Base-by-base conservation (phyloP, 2,329 filamentous ascomycete species). In the Lizonia empirigonia region DNA sequence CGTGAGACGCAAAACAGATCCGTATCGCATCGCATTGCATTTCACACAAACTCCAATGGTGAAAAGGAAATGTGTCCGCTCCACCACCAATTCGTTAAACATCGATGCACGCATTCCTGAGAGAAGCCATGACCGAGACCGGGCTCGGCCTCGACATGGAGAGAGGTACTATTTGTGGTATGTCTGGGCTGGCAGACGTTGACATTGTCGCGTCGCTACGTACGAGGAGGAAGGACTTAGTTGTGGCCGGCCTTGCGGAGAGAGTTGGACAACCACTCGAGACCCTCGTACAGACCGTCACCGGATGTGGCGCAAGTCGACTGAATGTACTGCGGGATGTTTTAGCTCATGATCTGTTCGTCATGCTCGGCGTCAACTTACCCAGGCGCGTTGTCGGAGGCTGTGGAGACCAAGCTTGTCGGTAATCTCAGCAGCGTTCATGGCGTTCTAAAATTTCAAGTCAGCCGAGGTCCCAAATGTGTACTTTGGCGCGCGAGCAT, bases 371-470 rank as follows among this genome's bases (percentile, higher is more conserved):
- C 16, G 36, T 42, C 35, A 60, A 81, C 91, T 77, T 92, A 99
- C 94, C 94, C 94, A 99, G 73, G 91, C 89, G 78, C 94, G 92
- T 83, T 96, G 91, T 85, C 91, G 91, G 85, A 99, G 84, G 82
- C 90, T 95, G 87, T 97, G 93, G 73, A 99, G 91, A 75, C 94
- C 94, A 78, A 99, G 91, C 87, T 97, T 97, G 83, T 99, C 93
- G 78, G 94, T 99, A 79, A 99, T 97, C 83, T 99, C 94, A 74
- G 94, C 93, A 73, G 94, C 93, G 81, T 96, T 97, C 94, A 97
- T 97, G 79, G 94, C 94, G 76, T 97, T 97, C 92, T 96, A 72
- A 16, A 35, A 32, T 15, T 19, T n/a, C 2, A 18, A 47, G 52
- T 55, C 34, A 55, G 52, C 34, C 7, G 15, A 35, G 29, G 35